Percentiles rank a stretch among this genome's conserved stretches.
Evolutionary conservation across 2,329 filamentous ascomycete species (phyloP).

Genomic region (Trichoderma sp.): DNA sequence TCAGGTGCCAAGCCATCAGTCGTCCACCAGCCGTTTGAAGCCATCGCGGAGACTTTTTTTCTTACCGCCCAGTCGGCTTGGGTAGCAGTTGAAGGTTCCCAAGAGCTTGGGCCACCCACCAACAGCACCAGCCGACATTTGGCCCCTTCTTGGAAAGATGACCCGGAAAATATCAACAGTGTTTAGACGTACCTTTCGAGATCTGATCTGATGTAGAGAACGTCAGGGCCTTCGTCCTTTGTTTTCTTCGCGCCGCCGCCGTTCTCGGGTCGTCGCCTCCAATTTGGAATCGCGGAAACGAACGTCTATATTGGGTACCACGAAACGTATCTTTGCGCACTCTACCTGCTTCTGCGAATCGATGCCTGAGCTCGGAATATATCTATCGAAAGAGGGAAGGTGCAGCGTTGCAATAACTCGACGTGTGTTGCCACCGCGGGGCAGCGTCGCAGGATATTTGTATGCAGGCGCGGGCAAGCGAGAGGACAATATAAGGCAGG

Average conservation of each 20-base stretch:
- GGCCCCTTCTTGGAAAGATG: neutral
- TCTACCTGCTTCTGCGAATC: neutral
- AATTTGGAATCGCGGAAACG: neutral
- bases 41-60: neutral
- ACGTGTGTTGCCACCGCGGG: constrained; percentile 6
- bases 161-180: neutral
- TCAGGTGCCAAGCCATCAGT: neutral
- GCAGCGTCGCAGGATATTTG: constrained; percentile 10
- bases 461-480: neutral
- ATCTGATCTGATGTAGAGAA: neutral
- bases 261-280: neutral
- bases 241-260: neutral
- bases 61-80: neutral
- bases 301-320: neutral
- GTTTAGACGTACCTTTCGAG: neutral
- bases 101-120: constrained; percentile 16
- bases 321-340: neutral
- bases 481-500: neutral
- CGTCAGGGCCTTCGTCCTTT: neutral
- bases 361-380: neutral
- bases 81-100: constrained; percentile 4
- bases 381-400: neutral
- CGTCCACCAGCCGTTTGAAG: neutral
- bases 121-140: neutral
- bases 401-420: neutral